Evolutionary conservation across 2,329 filamentous ascomycete species (phyloP), one percentile per base, ranked within the genome.

Genomic region (Thielaviopsis musarum): DNA sequence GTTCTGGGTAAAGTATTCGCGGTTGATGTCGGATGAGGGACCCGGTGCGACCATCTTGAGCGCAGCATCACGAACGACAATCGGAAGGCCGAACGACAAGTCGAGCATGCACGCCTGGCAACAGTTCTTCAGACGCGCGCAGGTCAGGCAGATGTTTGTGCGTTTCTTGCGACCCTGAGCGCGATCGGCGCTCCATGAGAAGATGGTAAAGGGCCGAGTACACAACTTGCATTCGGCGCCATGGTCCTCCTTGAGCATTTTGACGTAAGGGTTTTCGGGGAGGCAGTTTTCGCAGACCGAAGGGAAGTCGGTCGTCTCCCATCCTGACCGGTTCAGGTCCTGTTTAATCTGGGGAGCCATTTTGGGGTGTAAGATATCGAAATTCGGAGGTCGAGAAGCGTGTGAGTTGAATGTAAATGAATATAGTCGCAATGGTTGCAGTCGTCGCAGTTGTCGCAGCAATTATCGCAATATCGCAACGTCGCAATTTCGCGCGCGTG

Each of bases 41-140:
- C 93, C 93, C 0, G 93, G 91, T 0, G 91, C 91, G 51, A 97
- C 88, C 87, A 98, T 95, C 76, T 97, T 97, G 64, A 98, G 77
- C 5, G 94, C 93, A 2, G 93, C 93, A 75, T 98, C 93, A 68
- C 93, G 84, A 61, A 98, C 88, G 15, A 91, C 87, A 67, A 98
- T 95, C 12, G 93, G 93, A 28, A 98, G 77, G 24, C 93, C 94
- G 68, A 97, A 98, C 13, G 88, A 91, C 62, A 98, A 75, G 77
- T 98, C 93, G 58, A 98, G 84, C 89, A 97, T 97, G 76, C 93
- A 98, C 73, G 86, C 91, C 75, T 98, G 93, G 69, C 93, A 98
- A 75, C 93, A 97, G 75, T 98, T 98, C 74, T 98, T 98, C 65
- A 97, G 79, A 52, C 93, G 87, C 22, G 93, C 91, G 75, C 93